These are phyloP conservation scores for Lipomyces spencermartinsiae DNA, from an alignment of 805 yeast species.

Conservation along the genomic window DNA sequence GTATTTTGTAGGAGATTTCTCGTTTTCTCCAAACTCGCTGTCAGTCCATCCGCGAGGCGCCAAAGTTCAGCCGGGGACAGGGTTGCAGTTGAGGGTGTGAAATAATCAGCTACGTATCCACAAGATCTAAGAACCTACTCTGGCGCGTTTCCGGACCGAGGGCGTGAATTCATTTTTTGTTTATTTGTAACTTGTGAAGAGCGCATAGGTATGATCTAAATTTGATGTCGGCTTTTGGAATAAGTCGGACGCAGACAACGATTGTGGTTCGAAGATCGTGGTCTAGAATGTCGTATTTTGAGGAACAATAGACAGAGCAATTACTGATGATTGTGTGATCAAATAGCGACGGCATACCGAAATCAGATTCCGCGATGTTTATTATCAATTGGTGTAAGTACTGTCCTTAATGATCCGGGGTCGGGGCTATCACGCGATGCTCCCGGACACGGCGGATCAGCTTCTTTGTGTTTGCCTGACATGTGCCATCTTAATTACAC, in stretches of 20 bases:
- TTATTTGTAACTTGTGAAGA: background rate
- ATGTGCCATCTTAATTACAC: background rate
- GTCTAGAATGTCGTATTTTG: background rate
- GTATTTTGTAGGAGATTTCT: background rate
- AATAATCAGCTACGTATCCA: background rate
- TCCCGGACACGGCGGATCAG: background rate
- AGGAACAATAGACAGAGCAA: background rate
- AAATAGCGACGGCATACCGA: background rate
- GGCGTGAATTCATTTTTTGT: background rate
- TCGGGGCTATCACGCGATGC: background rate
- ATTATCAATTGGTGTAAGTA: conserved; percentile 42
- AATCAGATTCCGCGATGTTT: conserved; percentile 32
- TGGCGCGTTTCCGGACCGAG: background rate
- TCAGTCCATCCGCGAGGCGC: background rate
- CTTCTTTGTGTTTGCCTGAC: background rate
- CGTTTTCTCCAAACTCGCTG: background rate
- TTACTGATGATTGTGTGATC: background rate
- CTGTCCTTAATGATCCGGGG: background rate
- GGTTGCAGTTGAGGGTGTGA: background rate
- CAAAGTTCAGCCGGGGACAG: background rate
- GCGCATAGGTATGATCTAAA: background rate
- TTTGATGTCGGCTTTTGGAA: background rate
- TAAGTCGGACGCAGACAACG: background rate
- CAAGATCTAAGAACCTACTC: background rate
- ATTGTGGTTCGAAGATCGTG: background rate